phyloP scores from a whole-genome alignment of 345 rosid genomes.

The Acer saccharum region DNA sequence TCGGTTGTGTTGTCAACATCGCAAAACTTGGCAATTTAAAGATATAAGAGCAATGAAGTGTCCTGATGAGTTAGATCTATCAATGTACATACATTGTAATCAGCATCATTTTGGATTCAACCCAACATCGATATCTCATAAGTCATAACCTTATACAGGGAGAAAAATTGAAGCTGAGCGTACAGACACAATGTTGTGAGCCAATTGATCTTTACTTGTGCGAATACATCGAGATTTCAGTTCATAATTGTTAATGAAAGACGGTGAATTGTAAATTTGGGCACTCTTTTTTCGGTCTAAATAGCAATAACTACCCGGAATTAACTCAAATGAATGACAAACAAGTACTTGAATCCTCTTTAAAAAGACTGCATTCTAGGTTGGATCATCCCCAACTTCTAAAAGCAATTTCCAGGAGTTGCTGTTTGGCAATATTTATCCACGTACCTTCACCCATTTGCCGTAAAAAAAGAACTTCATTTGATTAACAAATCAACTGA shows the following conservation, averaged over 20 bases:
- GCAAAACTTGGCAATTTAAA: conserved; percentile 9
- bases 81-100: background rate
- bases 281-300: too few species aligned
- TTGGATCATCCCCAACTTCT: background rate
- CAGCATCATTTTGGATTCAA: background rate
- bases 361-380: too few species aligned
- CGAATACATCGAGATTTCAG: background rate
- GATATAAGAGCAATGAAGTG: conserved; percentile 5
- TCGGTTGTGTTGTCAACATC: conserved; percentile 23
- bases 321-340: too few species aligned
- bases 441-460: background rate
- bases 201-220: too few species aligned
- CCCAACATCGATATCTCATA: background rate
- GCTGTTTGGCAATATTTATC: background rate
- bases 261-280: background rate
- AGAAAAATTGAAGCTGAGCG: too few species aligned
- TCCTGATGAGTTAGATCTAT: background rate
- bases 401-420: background rate
- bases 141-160: background rate
- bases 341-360: too few species aligned
- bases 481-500: background rate
- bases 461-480: background rate
- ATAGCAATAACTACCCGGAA: background rate
- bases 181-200: background rate
- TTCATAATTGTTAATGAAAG: background rate